Base-by-base conservation (phyloP, 768 basidiomycete species). In the Tremella mesenterica region DNA sequence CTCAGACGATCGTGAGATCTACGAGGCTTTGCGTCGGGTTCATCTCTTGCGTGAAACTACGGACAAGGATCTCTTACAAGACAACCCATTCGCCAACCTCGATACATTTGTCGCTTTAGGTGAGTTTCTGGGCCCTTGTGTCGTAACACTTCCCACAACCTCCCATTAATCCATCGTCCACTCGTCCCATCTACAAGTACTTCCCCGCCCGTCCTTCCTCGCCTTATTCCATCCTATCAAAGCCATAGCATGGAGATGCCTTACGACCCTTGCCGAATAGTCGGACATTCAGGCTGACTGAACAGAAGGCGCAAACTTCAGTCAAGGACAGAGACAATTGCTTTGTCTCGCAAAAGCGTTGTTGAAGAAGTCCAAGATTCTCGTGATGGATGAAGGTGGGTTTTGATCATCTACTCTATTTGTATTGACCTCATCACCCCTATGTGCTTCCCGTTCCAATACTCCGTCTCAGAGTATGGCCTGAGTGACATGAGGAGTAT, bases 311-410 rank as follows among this genome's bases (percentile, higher is more conserved):
- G 54, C 52, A 23, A 72, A 74, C 41, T 69, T 73, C 50, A 59
- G 54, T 46, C 65, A 70, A 23, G 73, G 73, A 1, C 65, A 74
- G 44, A 44, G 72, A 27, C 73, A 74, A 49, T 54, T 74, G 10
- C 56, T 74, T n/a, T 65, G 68, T 34, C 50, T 74, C 1, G 69
- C 69, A 16, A 44, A 70, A 31, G 70, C 72, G 8, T 41, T 74
- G 36, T 47, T 74, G 44, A 70, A 69, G 52, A 41, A 49, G 14
- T 62, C 69, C 14, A 71, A 57, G 38, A 57, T 74, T 12, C 47
- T 73, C n/a, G 63, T 74, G 1, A 65, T 74, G 63, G 73, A 72
- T 56, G 70, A 73, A 46, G 65, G 65, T 67, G 55, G 53, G 57
- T 54, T 12, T 18, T 18, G 18, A 10, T 18, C 33, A n/a, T n/a